phyloP scores from a whole-genome alignment of 768 basidiomycete species.

The Amanita pseudoporphyria region DNA sequence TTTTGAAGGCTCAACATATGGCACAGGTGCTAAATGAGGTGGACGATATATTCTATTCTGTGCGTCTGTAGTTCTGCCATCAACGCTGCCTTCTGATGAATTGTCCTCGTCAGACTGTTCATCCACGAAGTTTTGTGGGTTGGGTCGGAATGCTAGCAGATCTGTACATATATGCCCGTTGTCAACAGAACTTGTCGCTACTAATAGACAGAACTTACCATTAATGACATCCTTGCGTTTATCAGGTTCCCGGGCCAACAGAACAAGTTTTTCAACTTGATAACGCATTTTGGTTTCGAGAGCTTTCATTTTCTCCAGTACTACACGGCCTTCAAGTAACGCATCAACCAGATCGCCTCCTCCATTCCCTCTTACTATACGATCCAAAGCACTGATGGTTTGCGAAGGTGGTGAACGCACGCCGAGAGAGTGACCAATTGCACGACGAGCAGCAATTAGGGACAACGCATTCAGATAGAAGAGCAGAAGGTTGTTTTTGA shows the following conservation, averaged over 20 bases:
- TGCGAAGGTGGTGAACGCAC: constrained; percentile 37
- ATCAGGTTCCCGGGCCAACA: constrained; percentile 35
- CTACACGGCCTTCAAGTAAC: constrained; percentile 69
- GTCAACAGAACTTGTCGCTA: neutral
- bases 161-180: constrained; percentile 36
- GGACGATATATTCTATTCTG: constrained; percentile 65
- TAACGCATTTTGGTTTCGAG: constrained; percentile 86
- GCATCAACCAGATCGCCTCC: constrained; percentile 72
- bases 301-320: constrained; percentile 81
- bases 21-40: constrained; percentile 82
- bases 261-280: constrained; percentile 91
- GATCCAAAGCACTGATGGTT: constrained; percentile 43
- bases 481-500: constrained; percentile 79
- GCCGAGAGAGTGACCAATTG: constrained; percentile 53
- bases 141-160: constrained; percentile 87
- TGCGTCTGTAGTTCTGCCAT: constrained; percentile 12
- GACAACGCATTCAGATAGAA: constrained; percentile 80
- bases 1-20: constrained; percentile 51
- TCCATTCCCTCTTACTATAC: constrained; percentile 44
- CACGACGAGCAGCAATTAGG: constrained; percentile 62
- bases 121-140: constrained; percentile 63
- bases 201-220: constrained; percentile 33
- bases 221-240: constrained; percentile 36
- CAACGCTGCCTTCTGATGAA: constrained; percentile 10
- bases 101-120: constrained; percentile 28